Conservation (phyloP, 176 grass and related monocot genomes). For the Musa itinerans region DNA sequence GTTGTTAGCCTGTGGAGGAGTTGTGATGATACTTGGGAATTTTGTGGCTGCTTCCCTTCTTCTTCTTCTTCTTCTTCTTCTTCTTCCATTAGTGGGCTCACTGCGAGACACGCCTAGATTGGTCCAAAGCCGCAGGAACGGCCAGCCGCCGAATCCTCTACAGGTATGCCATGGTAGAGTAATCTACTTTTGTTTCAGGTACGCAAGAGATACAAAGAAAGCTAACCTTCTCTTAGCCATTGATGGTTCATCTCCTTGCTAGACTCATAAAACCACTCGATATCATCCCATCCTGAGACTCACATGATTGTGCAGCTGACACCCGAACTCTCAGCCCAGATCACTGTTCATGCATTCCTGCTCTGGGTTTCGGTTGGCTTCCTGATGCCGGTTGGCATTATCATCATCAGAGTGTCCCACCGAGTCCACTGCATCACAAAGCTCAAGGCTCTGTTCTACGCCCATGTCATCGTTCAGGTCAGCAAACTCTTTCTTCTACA, state of each 20-base stretch:
- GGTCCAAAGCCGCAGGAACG: background rate
- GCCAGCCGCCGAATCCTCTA: background rate
- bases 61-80: too few relatives aligned
- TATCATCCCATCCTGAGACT: too few relatives aligned
- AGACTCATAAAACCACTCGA: background rate
- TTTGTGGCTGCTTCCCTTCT: background rate
- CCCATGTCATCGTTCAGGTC: slow-evolving; percentile 76
- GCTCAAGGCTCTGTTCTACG: slow-evolving; percentile 55
- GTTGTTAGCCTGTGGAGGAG: too few relatives aligned
- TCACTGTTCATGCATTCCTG: slow-evolving; percentile 85
- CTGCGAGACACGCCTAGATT: background rate
- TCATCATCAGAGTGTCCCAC: slow-evolving; percentile 59
- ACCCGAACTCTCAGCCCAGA: slow-evolving; percentile 49
- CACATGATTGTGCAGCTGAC: slow-evolving; percentile 33
- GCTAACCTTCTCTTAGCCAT: background rate
- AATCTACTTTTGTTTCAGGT: background rate
- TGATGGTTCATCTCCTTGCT: background rate
- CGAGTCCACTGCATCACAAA: slow-evolving; percentile 32
- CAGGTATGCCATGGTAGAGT: background rate
- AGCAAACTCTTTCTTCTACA: background rate
- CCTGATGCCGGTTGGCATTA: slow-evolving; percentile 83
- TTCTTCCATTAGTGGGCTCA: background rate
- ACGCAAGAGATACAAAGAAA: background rate
- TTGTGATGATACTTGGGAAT: background rate
- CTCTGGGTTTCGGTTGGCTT: slow-evolving; percentile 87